Conservation (phyloP, 768 basidiomycete species). For the Sutorius australiensis region DNA sequence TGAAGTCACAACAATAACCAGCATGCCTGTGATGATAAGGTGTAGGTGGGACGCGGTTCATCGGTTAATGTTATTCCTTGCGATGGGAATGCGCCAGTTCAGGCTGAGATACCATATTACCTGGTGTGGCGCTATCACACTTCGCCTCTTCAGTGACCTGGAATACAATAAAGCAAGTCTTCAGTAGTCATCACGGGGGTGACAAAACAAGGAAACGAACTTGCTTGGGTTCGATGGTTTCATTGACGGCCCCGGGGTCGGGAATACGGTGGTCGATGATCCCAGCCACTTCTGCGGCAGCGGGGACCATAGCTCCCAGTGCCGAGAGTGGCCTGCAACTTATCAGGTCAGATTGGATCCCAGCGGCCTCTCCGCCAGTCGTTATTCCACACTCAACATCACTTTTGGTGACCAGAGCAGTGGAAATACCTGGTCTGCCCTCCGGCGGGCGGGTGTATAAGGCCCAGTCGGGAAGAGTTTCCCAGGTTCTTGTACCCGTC, state of each 20-base stretch:
- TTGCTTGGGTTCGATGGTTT: conserved; percentile 4
- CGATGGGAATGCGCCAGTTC: conserved; percentile 35
- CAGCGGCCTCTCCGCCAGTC: not conserved
- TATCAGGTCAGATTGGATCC: not conserved
- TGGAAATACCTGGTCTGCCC: not conserved
- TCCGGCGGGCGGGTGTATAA: conserved; percentile 30
- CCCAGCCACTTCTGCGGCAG: not conserved
- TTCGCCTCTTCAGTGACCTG: conserved; percentile 8
- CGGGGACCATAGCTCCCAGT: too few relatives aligned
- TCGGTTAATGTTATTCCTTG: conserved; percentile 33
- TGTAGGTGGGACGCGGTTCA: conserved; percentile 3
- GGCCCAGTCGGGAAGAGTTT: conserved; percentile 44
- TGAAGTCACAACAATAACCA: not conserved
- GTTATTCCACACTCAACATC: conserved; percentile 24
- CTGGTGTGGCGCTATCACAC: not conserved
- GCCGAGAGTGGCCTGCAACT: not conserved
- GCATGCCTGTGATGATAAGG: not conserved
- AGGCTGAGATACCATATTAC: not conserved
- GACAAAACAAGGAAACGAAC: conserved; percentile 17
- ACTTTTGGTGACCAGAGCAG: not conserved
- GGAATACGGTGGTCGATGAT: not conserved
- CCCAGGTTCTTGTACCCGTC: conserved; percentile 33
- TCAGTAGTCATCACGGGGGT: conserved; percentile 10
- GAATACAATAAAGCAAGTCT: conserved; percentile 5
- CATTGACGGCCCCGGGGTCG: not conserved